Base-by-base conservation (phyloP, 116 monocot genomes). In the Phalaenopsis hybrid region DNA sequence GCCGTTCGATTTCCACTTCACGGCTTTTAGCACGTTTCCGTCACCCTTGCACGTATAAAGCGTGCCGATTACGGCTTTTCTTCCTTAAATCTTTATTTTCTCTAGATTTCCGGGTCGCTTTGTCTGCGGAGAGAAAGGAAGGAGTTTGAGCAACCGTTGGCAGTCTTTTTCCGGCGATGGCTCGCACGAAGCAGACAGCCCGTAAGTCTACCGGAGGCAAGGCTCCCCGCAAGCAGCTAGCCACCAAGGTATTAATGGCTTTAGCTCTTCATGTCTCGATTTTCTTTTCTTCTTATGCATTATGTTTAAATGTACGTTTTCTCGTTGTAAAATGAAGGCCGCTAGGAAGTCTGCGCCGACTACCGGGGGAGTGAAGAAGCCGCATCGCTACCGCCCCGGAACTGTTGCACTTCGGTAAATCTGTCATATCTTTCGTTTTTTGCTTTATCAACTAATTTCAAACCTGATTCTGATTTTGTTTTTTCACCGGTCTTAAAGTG, bases 171-270 rank as follows among this genome's bases (percentile, higher is more conserved):
- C 70, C 8, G 17, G 17, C 11, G 15, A 81, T 81, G 81, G 81
- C 81, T 11, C 81, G 81, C 44, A 81, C 75, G 15, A 81, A 81
- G 81, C 81, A 81, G 37, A 81, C 81, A 0, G 75, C 81, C 0
- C 81, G 81, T 58, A 81, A 81, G 81, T 81, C 81, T n/a, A 81
- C 81, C 58, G 81, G 81, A 41, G 81, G 81, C 58, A 81, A 81
- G 75, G 81, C 81, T 41, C 81, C 81, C 6, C 75, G 81, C 21
- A 81, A 81, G 81, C 81, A 81, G 52, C 81, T 81, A 0, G 82
- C 81, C 75, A 81, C 81, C 31, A 81, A 75, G 46, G 75, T 75
- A n/a, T 46, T 46, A 10, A 1, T 44, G 13, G 45, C 4, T 46
- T 75, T 12, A 10, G 10, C 1, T 4, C n/a, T 4, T 45, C 8